Percentiles rank a stretch among this genome's conserved stretches.
Conservation (phyloP, 768 basidiomycete genomes). For the Bullera alba region DNA sequence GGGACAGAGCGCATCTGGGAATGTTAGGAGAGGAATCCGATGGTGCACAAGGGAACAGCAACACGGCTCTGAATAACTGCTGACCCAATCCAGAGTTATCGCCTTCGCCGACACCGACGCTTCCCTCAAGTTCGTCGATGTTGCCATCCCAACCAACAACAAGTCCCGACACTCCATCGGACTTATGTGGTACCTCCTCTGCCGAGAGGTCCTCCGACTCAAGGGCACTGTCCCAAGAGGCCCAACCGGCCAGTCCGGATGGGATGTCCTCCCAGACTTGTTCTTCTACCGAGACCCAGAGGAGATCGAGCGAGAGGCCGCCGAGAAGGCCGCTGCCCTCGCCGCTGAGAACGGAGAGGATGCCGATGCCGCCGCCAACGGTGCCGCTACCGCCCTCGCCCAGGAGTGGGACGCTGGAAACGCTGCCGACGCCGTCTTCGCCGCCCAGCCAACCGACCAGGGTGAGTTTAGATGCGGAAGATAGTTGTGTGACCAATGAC, state of each 20-base stretch:
- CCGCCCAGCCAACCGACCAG: conserved; percentile 50
- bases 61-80: neutral
- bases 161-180: conserved; percentile 96
- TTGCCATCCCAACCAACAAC: conserved; percentile 99
- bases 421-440: conserved; percentile 69
- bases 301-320: conserved; percentile 96
- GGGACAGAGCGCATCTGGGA: too few relatives aligned
- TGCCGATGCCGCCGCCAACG: conserved; percentile 51
- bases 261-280: conserved; percentile 99
- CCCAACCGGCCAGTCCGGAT: conserved; percentile 59
- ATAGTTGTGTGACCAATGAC: conserved; percentile 47
- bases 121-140: conserved; percentile 92
- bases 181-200: conserved; percentile 65
- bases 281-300: conserved; percentile 99
- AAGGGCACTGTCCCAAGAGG: conserved; percentile 88
- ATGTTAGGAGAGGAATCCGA: too few relatives aligned
- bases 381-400: conserved; percentile 34
- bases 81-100: conserved; percentile 56
- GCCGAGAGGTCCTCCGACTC: conserved; percentile 92
- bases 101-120: conserved; percentile 99
- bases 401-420: conserved; percentile 53
- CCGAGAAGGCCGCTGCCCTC: conserved; percentile 73
- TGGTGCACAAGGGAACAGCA: neutral
- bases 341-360: conserved; percentile 54
- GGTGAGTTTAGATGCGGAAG: conserved; percentile 48